These are phyloP conservation scores for Leishmania lainsoni DNA, from an alignment of 208 protist species.

Conservation along the genomic window DNA sequence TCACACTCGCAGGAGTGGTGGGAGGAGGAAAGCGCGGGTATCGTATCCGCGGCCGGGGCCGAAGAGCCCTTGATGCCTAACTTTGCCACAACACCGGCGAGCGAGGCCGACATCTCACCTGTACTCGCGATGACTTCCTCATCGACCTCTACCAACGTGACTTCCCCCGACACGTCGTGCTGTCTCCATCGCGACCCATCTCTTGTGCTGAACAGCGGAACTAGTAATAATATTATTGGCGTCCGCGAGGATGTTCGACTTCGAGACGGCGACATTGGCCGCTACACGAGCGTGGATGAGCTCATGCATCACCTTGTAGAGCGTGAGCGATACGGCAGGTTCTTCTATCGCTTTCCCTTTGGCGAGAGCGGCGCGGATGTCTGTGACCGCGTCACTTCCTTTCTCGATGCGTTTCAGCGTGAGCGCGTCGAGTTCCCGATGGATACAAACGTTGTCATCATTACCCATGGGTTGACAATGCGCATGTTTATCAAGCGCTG, in stretches of 20 bases:
- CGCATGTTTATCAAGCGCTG: slow-evolving; percentile 92
- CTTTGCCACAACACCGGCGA: neutral
- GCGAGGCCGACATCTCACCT: neutral
- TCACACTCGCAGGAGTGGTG: slow-evolving; percentile 34
- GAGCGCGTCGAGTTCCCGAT: slow-evolving; percentile 83
- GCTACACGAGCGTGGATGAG: slow-evolving; percentile 76
- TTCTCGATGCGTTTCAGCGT: slow-evolving; percentile 87
- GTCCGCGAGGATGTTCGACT: slow-evolving; percentile 91
- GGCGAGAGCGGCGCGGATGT: slow-evolving; percentile 94
- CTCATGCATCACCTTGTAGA: slow-evolving; percentile 67
- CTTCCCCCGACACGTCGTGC: neutral
- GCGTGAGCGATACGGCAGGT: slow-evolving; percentile 84
- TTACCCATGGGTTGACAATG: slow-evolving; percentile 90
- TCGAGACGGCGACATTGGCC: slow-evolving; percentile 93
- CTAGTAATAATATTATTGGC: slow-evolving; percentile 68
- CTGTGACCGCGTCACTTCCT: slow-evolving; percentile 90
- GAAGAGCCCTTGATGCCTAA: neutral
- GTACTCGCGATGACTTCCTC: neutral
- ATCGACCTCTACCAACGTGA: neutral
- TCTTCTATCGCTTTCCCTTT: slow-evolving; percentile 93
- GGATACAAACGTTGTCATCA: slow-evolving; percentile 88
- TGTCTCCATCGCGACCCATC: slow-evolving; percentile 18
- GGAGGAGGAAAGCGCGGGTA: slow-evolving; percentile 33
- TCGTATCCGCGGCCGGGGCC: neutral
- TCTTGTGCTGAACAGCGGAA: slow-evolving; percentile 38